A percentile compares a stretch with the other conserved stretches of the same genome.
Evolutionary conservation across 257 asterid species (phyloP).

Genomic region (Nyctanthes arbortristis): DNA sequence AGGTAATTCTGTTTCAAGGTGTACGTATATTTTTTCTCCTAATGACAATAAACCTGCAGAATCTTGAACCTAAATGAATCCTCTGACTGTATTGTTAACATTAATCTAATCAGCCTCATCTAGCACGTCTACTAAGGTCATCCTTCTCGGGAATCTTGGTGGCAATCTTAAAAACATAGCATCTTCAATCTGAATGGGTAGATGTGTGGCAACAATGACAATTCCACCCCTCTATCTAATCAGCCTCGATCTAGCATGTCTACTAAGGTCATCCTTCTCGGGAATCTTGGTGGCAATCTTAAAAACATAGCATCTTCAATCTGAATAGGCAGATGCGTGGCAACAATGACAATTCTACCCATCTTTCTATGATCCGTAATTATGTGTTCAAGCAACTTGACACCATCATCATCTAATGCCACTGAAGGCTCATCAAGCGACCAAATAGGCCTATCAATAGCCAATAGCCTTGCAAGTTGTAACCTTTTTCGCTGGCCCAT

Average conservation of each 20-base stretch:
- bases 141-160: slow-evolving; percentile 59
- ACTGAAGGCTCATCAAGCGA: slow-evolving; percentile 90
- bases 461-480: slow-evolving; percentile 78
- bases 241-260: slow-evolving; percentile 62
- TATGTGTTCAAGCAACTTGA: slow-evolving; percentile 60
- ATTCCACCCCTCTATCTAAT: slow-evolving; percentile 84
- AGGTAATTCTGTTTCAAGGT: too few relatives aligned
- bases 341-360: slow-evolving; percentile 71
- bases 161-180: slow-evolving; percentile 54
- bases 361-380: slow-evolving; percentile 71
- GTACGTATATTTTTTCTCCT: background rate
- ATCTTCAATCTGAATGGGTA: slow-evolving; percentile 60
- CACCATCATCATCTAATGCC: slow-evolving; percentile 80
- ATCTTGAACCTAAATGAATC: background rate
- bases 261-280: slow-evolving; percentile 52
- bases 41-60: background rate
- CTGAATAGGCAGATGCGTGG: slow-evolving; percentile 58
- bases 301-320: slow-evolving; percentile 61
- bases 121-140: slow-evolving; percentile 57
- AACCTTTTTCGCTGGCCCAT: slow-evolving; percentile 83
- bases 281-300: slow-evolving; percentile 60
- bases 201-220: slow-evolving; percentile 60
- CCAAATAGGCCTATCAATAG: slow-evolving; percentile 89
- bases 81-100: background rate
- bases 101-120: slow-evolving; percentile 52